These are phyloP conservation scores for Ceratocystis alfenasii DNA, from an alignment of 2,329 filamentous ascomycete species.

Conservation along the genomic window DNA sequence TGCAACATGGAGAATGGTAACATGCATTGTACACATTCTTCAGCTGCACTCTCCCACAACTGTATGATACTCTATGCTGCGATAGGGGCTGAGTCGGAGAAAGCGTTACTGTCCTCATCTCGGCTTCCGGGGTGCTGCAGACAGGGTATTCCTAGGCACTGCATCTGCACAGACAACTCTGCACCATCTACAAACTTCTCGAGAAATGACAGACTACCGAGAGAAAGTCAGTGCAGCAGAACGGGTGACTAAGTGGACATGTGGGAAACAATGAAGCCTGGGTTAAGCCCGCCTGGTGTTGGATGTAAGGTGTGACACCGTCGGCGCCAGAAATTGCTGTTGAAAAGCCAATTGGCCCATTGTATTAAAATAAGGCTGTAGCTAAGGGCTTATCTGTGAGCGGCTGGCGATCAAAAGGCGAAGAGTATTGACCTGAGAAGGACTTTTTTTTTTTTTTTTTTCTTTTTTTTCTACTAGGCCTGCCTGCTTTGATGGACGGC, in stretches of 20 bases:
- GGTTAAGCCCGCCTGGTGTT: not conserved
- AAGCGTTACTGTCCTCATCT: slow-evolving; percentile 11
- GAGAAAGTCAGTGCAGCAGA: not conserved
- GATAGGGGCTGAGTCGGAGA: slow-evolving; percentile 5
- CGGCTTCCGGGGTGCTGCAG: slow-evolving; percentile 8
- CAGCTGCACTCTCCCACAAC: not conserved
- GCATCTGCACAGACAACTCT: slow-evolving; percentile 13
- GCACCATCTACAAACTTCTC: slow-evolving; percentile 6
- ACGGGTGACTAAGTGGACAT: not conserved
- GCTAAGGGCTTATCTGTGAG: not conserved
- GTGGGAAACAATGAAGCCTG: not conserved
- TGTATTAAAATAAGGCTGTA: not conserved
- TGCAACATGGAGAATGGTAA: not conserved
- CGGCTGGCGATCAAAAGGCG: not conserved
- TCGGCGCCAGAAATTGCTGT: not conserved
- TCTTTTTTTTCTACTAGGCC: no score
- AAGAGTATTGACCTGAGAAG: not conserved
- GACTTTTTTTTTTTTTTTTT: no score
- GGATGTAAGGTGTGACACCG: not conserved
- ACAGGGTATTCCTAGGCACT: slow-evolving; percentile 14
- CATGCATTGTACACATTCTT: not conserved
- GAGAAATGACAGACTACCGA: not conserved
- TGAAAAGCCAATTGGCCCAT: not conserved
- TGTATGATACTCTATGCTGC: not conserved
- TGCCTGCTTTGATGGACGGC: no score